Percentiles rank a stretch among this genome's conserved stretches.
phyloP scores from a whole-genome alignment of 176 grass and related monocot species.

The Ampelocalamus luodianensis region DNA sequence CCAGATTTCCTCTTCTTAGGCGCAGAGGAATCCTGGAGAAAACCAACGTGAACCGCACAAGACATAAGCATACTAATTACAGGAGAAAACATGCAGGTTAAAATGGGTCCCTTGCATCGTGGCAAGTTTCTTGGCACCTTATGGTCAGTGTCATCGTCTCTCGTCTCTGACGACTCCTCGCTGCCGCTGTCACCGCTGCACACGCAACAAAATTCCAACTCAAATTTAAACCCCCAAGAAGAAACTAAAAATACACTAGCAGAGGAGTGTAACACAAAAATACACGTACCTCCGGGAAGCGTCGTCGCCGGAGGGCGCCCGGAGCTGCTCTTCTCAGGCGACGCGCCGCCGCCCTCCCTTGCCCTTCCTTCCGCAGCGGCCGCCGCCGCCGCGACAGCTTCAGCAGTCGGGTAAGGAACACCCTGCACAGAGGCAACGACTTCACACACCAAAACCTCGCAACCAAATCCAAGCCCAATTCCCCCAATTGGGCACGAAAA shows the following conservation, averaged over 20 bases:
- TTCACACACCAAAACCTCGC: conserved; percentile 2
- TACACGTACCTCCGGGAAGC: conserved; percentile 62
- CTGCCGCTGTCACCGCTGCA: conserved; percentile 67
- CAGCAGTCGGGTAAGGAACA: conserved; percentile 60
- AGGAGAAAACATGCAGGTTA: conserved; percentile 31
- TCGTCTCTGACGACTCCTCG: conserved; percentile 77
- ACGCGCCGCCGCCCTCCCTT: conserved; percentile 58
- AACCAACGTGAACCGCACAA: conserved; percentile 48
- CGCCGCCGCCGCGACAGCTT: conserved; percentile 51
- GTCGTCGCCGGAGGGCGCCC: conserved; percentile 61
- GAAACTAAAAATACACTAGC: conserved; percentile 5
- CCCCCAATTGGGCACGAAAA: conserved; percentile 1
- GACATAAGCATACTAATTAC: conserved; percentile 31
- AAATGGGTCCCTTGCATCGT: conserved; percentile 32
- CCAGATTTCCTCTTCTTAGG: conserved; percentile 81
- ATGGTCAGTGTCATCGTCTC: conserved; percentile 65
- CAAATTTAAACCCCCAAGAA: conserved; percentile 24
- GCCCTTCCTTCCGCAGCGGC: conserved; percentile 50
- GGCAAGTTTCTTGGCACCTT: conserved; percentile 61
- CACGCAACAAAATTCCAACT: conserved; percentile 40
- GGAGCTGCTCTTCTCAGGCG: conserved; percentile 64
- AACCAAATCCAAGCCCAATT: conserved; percentile 34
- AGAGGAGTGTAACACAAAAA: neutral
- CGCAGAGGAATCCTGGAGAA: conserved; percentile 66
- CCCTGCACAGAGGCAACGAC: conserved; percentile 44